Conservation (phyloP, 352 stramenopile species). For the Plasmopara viticola region DNA sequence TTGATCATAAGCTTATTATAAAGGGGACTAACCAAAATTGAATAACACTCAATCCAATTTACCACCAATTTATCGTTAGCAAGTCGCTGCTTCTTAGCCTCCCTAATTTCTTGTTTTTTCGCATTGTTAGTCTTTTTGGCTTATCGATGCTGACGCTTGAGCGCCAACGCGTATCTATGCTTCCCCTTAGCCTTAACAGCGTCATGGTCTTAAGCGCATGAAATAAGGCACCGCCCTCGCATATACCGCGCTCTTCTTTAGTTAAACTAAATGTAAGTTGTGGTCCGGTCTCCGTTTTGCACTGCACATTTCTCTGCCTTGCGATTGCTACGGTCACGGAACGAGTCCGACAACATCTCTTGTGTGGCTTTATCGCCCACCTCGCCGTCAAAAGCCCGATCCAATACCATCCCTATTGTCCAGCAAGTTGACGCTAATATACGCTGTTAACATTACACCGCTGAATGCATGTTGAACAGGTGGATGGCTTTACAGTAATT, state of each 20-base stretch:
- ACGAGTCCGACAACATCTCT: constrained; percentile 66
- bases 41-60: no score
- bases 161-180: constrained; percentile 47
- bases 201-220: constrained; percentile 91
- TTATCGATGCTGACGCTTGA: constrained; percentile 82
- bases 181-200: constrained; percentile 72
- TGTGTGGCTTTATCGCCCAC: constrained; percentile 16
- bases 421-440: no score
- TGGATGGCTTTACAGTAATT: no score
- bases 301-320: constrained; percentile 91
- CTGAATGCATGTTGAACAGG: no score
- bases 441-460: no score
- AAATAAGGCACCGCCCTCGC: constrained; percentile 95
- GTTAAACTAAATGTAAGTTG: constrained; percentile 91
- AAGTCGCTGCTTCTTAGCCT: constrained; percentile 50
- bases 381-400: no score
- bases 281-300: constrained; percentile 93
- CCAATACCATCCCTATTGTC: no score
- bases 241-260: constrained; percentile 96
- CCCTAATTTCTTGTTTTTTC: constrained; percentile 78
- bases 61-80: no score
- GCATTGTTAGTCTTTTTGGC: constrained; percentile 86
- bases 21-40: no score
- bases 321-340: constrained; percentile 29
- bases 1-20: no score